Base-by-base conservation (phyloP, 805 yeast species). In the Candida vaughaniae region DNA sequence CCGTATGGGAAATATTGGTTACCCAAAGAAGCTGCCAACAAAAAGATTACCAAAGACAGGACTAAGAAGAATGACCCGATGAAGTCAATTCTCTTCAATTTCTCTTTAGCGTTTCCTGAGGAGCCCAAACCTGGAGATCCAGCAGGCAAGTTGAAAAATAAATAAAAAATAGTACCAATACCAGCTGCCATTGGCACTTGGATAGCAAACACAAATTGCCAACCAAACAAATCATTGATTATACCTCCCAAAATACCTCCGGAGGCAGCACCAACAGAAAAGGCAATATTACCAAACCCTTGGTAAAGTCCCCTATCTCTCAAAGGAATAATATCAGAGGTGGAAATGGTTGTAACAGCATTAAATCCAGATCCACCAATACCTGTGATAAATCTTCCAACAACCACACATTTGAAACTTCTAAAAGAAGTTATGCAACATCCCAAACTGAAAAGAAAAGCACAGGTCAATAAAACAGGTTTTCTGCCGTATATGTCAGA, bases 341-440 rank as follows among this genome's bases (percentile, higher is more conserved):
- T 73, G 2, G 89, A 73, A 39, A 88, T 83, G 5, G 95, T 81
- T 12, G 86, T 75, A 47, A 87, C 64, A 0, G 90, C 73, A 34
- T 82, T 77, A 52, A 88, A 75, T 1, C 96, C 96, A 5, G 95
- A 93, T n/a, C 95, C 95, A 9, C 96, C 96, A 38, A 85, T 73
- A 14, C 96, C 96, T 17, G 95, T 80, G 34, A 88, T 68, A 43
- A 86, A 78, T 49, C 87, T 66, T 3, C 84, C 84, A 19, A 75
- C 43, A 6, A 81, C 75, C 45, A 83, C 64, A 36, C 68, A 47
- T 29, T 62, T 46, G 10, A 50, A 75, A 52, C 58, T 78, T 58
- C 64, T 60, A 1, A 82, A 72, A 1, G 69, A 79, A 53, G 86
- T 80, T 32, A 79, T 67, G 9, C 75, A 49, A 36, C 74, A 69